Evolutionary conservation across 176 grass and related monocot genomes (phyloP).

Genomic region (Phyllostachys edulis): DNA sequence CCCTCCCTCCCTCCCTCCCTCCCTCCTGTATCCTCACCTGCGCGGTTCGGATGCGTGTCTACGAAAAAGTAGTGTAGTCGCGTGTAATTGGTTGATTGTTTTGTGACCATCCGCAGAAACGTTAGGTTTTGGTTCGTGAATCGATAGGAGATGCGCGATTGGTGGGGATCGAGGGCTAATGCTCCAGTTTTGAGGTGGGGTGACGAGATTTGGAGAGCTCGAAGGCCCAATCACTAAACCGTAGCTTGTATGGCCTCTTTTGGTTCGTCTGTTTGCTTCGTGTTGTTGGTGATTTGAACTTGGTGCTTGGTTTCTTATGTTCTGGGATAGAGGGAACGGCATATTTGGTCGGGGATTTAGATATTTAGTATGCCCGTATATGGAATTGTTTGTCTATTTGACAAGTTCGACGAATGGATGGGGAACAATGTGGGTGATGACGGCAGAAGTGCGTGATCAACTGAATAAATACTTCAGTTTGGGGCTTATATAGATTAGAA

Average conservation of each 20-base stretch:
- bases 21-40: neutral
- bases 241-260: constrained; percentile 28
- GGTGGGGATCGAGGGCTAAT: neutral
- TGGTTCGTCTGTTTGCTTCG: neutral
- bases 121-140: constrained; percentile 9
- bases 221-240: constrained; percentile 11
- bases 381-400: neutral
- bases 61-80: neutral
- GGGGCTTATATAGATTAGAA: neutral
- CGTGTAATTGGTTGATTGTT: neutral
- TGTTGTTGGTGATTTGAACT: neutral
- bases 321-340: neutral
- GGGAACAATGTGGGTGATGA: neutral
- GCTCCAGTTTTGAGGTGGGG: neutral
- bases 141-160: neutral
- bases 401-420: neutral
- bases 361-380: neutral
- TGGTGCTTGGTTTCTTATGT: neutral
- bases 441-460: neutral
- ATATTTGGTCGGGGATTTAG: constrained; percentile 1
- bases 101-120: neutral
- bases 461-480: neutral
- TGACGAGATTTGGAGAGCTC: neutral
- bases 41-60: neutral
- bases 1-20: neutral